Percentiles rank a stretch among this genome's conserved stretches.
phyloP scores from a whole-genome alignment of 1,139 yeast species.

The Geotrichum candidum region DNA sequence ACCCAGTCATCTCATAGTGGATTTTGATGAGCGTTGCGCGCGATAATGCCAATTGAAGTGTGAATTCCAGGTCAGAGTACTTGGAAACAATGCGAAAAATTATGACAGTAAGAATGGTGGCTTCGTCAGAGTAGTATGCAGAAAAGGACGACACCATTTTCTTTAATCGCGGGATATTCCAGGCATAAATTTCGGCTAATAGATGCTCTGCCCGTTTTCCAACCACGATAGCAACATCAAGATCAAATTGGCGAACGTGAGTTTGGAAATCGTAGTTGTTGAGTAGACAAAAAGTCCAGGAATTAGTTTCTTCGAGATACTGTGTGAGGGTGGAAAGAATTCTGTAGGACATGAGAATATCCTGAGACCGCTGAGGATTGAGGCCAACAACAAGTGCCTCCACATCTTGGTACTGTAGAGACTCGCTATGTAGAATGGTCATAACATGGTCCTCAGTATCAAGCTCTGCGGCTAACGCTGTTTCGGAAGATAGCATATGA shows the following conservation, averaged over 20 bases:
- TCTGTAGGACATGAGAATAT: conserved; percentile 29
- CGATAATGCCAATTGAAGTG: conserved; percentile 33
- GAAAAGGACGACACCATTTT: conserved; percentile 27
- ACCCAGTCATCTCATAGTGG: conserved; percentile 31
- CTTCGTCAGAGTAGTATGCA: conserved; percentile 30
- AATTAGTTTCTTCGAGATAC: conserved; percentile 29
- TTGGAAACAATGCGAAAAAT: conserved; percentile 32
- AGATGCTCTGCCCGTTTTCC: conserved; percentile 29
- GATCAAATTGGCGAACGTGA: conserved; percentile 31
- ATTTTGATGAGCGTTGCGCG: conserved; percentile 35
- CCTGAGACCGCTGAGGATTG: conserved; percentile 26
- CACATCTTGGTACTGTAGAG: conserved; percentile 26
- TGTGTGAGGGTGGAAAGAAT: conserved; percentile 27
- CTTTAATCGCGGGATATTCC: conserved; percentile 33
- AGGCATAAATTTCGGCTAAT: conserved; percentile 28
- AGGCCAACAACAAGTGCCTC: conserved; percentile 26
- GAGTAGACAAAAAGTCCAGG: conserved; percentile 31
- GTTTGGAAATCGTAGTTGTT: conserved; percentile 28
- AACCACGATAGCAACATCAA: conserved; percentile 33
- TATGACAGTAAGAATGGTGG: conserved; percentile 32
- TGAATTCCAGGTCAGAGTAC: conserved; percentile 30
- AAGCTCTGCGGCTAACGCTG: background rate
- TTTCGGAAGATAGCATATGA: background rate
- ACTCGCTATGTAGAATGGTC: conserved; percentile 24
- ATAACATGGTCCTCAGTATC: conserved; percentile 28